Conservation (phyloP, 2,329 filamentous ascomycete species). For the Cryphonectria naterciae region DNA sequence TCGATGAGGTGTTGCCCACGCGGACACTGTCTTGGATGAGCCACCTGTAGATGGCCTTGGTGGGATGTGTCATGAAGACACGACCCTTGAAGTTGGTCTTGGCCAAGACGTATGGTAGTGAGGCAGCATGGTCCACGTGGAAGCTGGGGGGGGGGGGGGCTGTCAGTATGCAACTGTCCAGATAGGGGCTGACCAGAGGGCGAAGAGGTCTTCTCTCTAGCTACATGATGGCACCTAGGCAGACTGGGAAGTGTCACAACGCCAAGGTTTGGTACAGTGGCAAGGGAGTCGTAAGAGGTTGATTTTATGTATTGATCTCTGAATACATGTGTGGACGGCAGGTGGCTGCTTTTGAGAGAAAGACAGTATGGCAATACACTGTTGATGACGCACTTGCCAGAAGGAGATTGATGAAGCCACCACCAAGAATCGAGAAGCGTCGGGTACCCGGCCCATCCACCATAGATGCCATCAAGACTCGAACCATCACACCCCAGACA, state of each 20-base stretch:
- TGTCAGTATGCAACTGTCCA: conserved; percentile 31
- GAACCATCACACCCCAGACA: conserved; percentile 26
- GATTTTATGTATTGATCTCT: conserved; percentile 36
- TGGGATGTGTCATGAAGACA: conserved; percentile 99
- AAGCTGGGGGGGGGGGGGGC: conserved; percentile 64
- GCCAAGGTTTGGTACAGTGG: conserved; percentile 27
- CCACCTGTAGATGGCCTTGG: conserved; percentile 99
- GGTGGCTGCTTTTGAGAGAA: conserved; percentile 1
- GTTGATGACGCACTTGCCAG: neutral
- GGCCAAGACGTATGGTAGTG: conserved; percentile 93
- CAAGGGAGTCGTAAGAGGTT: conserved; percentile 27
- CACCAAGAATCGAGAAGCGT: conserved; percentile 18
- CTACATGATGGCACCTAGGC: conserved; percentile 23
- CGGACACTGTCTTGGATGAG: conserved; percentile 96
- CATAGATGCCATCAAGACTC: conserved; percentile 20
- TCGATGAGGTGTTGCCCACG: conserved; percentile 73
- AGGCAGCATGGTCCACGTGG: conserved; percentile 97
- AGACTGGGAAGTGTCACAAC: conserved; percentile 25
- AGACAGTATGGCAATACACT: conserved; percentile 8
- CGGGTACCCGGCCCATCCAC: conserved; percentile 27
- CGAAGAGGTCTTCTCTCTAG: conserved; percentile 7
- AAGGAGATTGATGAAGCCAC: conserved; percentile 3
- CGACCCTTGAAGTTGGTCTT: conserved; percentile 97
- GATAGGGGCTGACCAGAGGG: neutral
- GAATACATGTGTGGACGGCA: conserved; percentile 30